Evolutionary conservation across 257 asterid genomes (phyloP).

Genomic region (Vinca minor): DNA sequence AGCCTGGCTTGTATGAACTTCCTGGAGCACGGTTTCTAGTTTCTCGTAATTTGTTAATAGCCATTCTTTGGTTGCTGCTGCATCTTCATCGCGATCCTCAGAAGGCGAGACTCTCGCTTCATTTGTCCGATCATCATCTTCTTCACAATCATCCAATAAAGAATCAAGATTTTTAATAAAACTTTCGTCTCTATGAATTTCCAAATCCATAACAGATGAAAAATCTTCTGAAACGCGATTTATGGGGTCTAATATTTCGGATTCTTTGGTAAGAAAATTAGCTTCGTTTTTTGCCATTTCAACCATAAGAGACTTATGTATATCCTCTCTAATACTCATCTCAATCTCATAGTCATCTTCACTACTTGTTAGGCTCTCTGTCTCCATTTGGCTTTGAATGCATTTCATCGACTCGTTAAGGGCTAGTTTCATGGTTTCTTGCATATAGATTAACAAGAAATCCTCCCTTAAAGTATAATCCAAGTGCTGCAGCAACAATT

Average conservation of each 20-base stretch:
- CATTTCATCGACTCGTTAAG: conserved; percentile 6
- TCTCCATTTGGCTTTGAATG: no score
- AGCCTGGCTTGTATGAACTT: conserved; percentile 38
- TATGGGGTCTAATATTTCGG: conserved; percentile 7
- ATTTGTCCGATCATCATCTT: conserved; percentile 41
- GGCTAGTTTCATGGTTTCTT: not conserved
- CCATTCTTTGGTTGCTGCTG: conserved; percentile 41
- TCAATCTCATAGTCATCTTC: conserved; percentile 24
- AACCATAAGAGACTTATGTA: conserved; percentile 21
- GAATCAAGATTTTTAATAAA: conserved; percentile 31
- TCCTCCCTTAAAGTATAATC: conserved; percentile 1
- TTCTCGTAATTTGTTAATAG: conserved; percentile 43
- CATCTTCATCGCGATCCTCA: conserved; percentile 46
- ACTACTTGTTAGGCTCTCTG: no score
- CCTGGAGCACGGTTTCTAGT: conserved; percentile 39
- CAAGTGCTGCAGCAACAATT: not conserved
- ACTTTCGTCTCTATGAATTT: conserved; percentile 29
- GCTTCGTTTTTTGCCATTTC: conserved; percentile 32
- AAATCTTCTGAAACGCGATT: conserved; percentile 16
- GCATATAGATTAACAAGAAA: conserved; percentile 4
- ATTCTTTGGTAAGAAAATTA: conserved; percentile 1
- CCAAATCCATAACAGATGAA: conserved; percentile 24
- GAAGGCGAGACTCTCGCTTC: conserved; percentile 33
- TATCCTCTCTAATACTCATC: conserved; percentile 30
- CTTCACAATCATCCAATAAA: conserved; percentile 23